A percentile compares a stretch with the other conserved stretches of the same genome.
Conservation (phyloP, 140 eudicot genomes). For the Oenanthe javanica region DNA sequence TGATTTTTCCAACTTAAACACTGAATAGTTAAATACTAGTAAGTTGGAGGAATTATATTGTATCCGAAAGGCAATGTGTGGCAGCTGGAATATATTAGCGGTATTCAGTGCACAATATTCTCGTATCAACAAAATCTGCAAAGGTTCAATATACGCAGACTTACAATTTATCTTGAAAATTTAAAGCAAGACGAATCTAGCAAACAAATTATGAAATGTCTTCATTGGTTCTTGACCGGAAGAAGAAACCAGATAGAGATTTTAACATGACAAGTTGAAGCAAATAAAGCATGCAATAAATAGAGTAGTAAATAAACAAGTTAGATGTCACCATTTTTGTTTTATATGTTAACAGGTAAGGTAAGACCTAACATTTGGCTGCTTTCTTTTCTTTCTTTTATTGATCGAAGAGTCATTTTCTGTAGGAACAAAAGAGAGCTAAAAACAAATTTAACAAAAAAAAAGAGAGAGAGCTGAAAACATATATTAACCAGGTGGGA, state of each 20-base stretch:
- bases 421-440: constrained; percentile 1
- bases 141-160: background rate
- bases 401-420: background rate
- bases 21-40: no score
- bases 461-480: background rate
- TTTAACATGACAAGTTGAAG: constrained; percentile 3
- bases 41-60: no score
- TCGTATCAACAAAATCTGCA: background rate
- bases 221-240: background rate
- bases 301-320: background rate
- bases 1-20: no score
- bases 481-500: constrained; percentile 1
- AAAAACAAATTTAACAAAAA: no score
- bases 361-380: constrained; percentile 10
- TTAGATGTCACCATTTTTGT: background rate
- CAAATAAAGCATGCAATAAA: background rate
- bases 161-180: background rate
- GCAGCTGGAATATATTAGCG: no score
- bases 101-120: background rate
- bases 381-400: background rate
- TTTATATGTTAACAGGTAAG: constrained; percentile 2
- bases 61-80: no score
- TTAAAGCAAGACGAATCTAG: background rate
- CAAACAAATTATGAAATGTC: background rate
- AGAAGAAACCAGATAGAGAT: background rate